phyloP scores from a whole-genome alignment of 228 moss, liverwort and hornwort species.

The Sphagnum magellanicum region DNA sequence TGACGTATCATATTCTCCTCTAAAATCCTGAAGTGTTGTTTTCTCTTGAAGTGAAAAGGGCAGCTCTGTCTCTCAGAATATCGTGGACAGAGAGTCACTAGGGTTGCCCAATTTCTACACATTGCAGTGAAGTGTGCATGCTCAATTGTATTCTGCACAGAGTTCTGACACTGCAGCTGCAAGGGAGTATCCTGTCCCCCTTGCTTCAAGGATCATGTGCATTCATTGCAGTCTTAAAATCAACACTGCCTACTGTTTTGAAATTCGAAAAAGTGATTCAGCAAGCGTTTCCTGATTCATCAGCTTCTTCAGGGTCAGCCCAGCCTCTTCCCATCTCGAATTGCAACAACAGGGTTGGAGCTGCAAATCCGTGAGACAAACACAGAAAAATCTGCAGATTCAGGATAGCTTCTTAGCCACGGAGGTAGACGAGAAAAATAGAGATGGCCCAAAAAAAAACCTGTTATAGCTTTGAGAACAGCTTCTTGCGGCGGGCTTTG shows the following conservation, averaged over 20 bases:
- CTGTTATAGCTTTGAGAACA: conserved; percentile 49
- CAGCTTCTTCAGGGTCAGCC: background rate
- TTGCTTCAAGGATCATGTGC: too few relatives aligned
- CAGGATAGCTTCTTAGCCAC: background rate
- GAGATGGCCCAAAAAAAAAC: background rate
- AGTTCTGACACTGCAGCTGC: too few relatives aligned
- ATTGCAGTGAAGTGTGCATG: too few relatives aligned
- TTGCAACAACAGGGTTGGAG: background rate
- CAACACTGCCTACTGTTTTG: background rate
- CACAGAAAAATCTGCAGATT: background rate
- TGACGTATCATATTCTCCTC: too few relatives aligned
- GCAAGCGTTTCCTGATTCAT: background rate
- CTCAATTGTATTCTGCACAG: too few relatives aligned
- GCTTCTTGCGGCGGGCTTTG: conserved; percentile 42
- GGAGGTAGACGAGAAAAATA: background rate
- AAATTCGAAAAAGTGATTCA: background rate
- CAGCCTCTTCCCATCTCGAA: background rate
- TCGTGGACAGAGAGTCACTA: too few relatives aligned
- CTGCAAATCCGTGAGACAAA: background rate
- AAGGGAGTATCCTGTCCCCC: too few relatives aligned
- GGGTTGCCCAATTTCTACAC: too few relatives aligned
- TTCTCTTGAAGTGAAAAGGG: too few relatives aligned
- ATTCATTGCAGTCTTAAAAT: background rate
- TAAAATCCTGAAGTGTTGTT: too few relatives aligned
- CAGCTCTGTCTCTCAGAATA: too few relatives aligned